Evolutionary conservation across 2,329 filamentous ascomycete species (phyloP).

Genomic region (Botryotinia narcissicola): DNA sequence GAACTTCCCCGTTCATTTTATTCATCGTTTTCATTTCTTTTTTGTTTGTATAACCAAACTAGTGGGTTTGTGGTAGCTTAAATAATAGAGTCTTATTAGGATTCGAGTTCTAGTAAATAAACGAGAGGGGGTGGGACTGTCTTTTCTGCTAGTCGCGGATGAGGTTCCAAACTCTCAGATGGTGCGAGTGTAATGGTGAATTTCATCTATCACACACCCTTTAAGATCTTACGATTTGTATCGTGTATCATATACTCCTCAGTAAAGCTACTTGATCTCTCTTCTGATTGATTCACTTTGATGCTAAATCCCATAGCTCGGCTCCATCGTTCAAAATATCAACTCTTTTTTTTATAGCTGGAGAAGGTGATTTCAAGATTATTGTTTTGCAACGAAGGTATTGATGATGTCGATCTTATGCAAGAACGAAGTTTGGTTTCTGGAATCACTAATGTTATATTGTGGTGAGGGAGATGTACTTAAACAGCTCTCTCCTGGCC

Average conservation of each 20-base stretch:
- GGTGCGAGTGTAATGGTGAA: neutral
- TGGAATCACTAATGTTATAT: rapidly evolving
- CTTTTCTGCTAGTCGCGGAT: neutral
- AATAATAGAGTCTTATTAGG: neutral
- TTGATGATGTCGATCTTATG: rapidly evolving
- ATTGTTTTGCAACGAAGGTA: neutral
- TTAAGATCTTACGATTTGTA: neutral
- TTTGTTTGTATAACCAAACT: neutral
- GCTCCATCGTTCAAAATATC: too few relatives aligned
- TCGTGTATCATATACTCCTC: neutral
- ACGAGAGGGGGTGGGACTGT: neutral
- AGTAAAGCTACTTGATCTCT: neutral
- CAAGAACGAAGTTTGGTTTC: neutral
- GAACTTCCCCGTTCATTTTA: neutral
- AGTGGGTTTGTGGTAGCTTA: neutral
- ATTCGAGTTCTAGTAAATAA: neutral
- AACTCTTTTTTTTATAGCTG: too few relatives aligned
- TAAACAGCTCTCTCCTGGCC: neutral
- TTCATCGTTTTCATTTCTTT: too few relatives aligned
- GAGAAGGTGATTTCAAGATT: neutral
- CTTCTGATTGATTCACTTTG: neutral
- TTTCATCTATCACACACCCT: neutral
- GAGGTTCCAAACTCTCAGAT: rapidly evolving
- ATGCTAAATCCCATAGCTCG: rapidly evolving
- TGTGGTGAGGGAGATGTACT: neutral